Conservation (phyloP, 768 basidiomycete genomes). For the Lactifluus piperatus region DNA sequence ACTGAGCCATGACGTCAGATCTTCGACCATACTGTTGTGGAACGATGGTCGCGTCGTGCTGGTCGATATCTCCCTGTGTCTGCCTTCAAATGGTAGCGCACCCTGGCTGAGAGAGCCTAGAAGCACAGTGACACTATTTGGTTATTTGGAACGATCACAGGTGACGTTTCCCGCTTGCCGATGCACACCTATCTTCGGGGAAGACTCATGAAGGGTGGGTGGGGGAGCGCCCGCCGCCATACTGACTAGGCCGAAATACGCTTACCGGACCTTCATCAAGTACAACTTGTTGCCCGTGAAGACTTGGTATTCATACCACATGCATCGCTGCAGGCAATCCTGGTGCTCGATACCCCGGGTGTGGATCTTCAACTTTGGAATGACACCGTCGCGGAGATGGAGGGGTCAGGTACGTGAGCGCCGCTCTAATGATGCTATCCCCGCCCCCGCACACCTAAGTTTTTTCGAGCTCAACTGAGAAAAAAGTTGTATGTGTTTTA, state of each 20-base stretch:
- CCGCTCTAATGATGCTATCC: not conserved
- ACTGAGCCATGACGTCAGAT: slow-evolving; percentile 15
- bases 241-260: slow-evolving; percentile 5
- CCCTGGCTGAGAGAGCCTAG: slow-evolving; percentile 15
- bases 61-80: slow-evolving; percentile 19
- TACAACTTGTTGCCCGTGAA: slow-evolving; percentile 2
- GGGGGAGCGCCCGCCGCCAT: not conserved
- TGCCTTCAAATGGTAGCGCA: slow-evolving; percentile 5
- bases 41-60: slow-evolving; percentile 9
- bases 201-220: not conserved
- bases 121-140: slow-evolving; percentile 17
- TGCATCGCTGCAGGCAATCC: slow-evolving; percentile 18
- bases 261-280: not conserved
- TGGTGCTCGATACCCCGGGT: slow-evolving; percentile 18
- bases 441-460: not conserved
- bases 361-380: slow-evolving; percentile 17
- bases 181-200: not conserved
- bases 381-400: slow-evolving; percentile 20
- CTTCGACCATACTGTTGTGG: slow-evolving; percentile 13
- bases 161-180: not conserved
- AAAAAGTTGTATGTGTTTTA: not conserved
- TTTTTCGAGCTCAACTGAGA: not conserved
- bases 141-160: slow-evolving; percentile 15
- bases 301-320: slow-evolving; percentile 2
- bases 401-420: slow-evolving; percentile 11